Evolutionary conservation across 75 land plant species (phyloP), one percentile per base, ranked within the genome.

Genomic region (Picea glauca): DNA sequence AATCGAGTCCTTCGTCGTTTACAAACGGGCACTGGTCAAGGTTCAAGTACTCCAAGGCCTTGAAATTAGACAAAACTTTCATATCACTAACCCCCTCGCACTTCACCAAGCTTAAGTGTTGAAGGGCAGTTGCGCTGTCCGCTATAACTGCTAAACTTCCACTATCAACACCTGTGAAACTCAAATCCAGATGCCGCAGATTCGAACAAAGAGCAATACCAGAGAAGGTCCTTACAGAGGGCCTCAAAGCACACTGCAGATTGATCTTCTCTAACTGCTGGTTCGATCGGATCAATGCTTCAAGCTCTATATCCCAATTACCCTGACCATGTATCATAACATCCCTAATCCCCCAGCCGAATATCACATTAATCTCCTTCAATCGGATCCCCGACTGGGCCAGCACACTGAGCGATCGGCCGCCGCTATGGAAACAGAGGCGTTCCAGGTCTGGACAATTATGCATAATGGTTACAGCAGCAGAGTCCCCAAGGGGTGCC

Each of bases 1-100:
- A 62, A 70, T 84, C 79, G 26, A 86, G 76, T 50, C 87, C 87
- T 76, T 86, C 87, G 74, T 86, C 87, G 15, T 60, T 84, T 3
- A 86, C 83, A 73, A 86, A 86, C 2, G 78, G 60, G 58, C 87
- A 84, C 31, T 86, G 87, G 54, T 86, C 86, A 14, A 86, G 70
- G 56, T 79, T 77, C 50, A 86, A 82, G 65, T 64, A 77, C 54
- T 84, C 87, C 46, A 86, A 61, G 17, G 58, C 33, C 33, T 74
- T 35, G 33, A 86, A 86, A 8, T 61, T 81, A 15, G 79, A 64
- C 30, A 84, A 20, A 62, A 77, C 68, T 4, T 46, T 30, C 78
- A 81, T 81, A 63, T 81, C 64, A 3, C 72, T 50, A 50, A 86
- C 66, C 14, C 65, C 26, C 73, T 80, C 78, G 60, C 87, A 84